phyloP scores from a whole-genome alignment of 2,329 filamentous ascomycete genomes.

The Cordyceps pruinosa region DNA sequence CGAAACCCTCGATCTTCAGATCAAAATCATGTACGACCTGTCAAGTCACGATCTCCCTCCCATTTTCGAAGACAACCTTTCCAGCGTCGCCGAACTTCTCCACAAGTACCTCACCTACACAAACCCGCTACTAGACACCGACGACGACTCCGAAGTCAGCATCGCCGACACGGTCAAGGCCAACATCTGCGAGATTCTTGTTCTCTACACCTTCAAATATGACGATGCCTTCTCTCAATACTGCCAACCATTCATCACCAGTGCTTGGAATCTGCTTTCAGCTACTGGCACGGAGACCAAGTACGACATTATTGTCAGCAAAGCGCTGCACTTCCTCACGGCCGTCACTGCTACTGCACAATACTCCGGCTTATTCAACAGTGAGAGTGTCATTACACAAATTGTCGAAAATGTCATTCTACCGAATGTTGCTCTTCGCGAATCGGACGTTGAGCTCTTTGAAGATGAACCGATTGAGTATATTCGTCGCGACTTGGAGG shows the following conservation, averaged over 20 bases:
- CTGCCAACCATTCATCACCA: constrained; percentile 77
- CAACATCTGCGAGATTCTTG: constrained; percentile 84
- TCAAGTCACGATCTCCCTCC: constrained; percentile 96
- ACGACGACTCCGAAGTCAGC: constrained; percentile 85
- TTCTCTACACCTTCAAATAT: constrained; percentile 89
- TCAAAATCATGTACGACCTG: constrained; percentile 92
- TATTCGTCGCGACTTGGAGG: constrained; percentile 89
- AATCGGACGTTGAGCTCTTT: constrained; percentile 91
- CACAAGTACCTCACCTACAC: constrained; percentile 92
- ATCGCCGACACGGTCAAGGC: constrained; percentile 82
- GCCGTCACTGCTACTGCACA: constrained; percentile 72
- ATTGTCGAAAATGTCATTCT: constrained; percentile 95
- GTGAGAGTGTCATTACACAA: constrained; percentile 68
- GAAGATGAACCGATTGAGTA: constrained; percentile 99
- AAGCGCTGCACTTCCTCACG: constrained; percentile 88
- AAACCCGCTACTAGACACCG: constrained; percentile 73
- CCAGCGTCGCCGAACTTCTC: constrained; percentile 67
- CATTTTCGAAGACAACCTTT: constrained; percentile 84
- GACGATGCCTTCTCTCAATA: constrained; percentile 85
- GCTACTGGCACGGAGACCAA: constrained; percentile 81
- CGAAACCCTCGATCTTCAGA: constrained; percentile 75
- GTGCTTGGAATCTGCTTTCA: constrained; percentile 86
- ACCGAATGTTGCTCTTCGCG: constrained; percentile 84
- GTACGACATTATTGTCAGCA: constrained; percentile 91
- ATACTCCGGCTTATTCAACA: constrained; percentile 82